Evolutionary conservation across 148 eudicot genomes (phyloP), one percentile per base, ranked within the genome.

Genomic region (Heliamphora exappendiculata): DNA sequence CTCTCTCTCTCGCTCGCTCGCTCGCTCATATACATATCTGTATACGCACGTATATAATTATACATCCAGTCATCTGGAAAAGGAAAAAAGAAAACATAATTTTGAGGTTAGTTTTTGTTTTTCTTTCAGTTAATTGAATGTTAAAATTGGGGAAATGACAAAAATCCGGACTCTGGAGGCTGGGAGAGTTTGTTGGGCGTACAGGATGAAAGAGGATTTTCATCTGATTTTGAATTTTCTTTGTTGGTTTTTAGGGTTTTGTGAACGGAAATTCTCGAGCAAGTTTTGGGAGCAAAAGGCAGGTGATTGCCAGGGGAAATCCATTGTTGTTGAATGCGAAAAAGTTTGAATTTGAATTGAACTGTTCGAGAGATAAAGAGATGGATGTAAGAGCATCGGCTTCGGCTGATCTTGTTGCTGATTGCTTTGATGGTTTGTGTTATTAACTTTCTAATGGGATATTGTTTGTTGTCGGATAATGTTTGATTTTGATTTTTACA

Each of bases 371-470:
- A 49, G 88, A 86, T 74, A 91, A 82, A 77, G 90, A 75, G 33
- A 89, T 90, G 90, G 93, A 91, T 70, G 84, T 89, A 8, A 82
- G 82, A 28, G 42, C 84, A 11, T 85, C 89, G 14, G 92, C 88
- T 65, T 70, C 87, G 19, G 83, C 67, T 13, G 93, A 90, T 73
- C 69, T 64, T 66, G 88, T 86, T 70, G 87, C 90, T 11, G 92
- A 88, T 67, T 79, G 90, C 81, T 79, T 86, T 16, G 65, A 79
- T 75, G 95, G 97, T 94, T 75, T 65, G 85, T 86, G 60, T 37
- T 63, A 59, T 74, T 13, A 1, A 28, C 20, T 11, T 74, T 62
- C 33, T 39, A 19, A 10, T 47, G 49, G 6, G 24, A 2, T 47
- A 17, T 5, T 29, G 36, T 47, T 12, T 47, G 3, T 31, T 41